phyloP scores from a whole-genome alignment of 805 yeast species.

The Candida glaebosa region DNA sequence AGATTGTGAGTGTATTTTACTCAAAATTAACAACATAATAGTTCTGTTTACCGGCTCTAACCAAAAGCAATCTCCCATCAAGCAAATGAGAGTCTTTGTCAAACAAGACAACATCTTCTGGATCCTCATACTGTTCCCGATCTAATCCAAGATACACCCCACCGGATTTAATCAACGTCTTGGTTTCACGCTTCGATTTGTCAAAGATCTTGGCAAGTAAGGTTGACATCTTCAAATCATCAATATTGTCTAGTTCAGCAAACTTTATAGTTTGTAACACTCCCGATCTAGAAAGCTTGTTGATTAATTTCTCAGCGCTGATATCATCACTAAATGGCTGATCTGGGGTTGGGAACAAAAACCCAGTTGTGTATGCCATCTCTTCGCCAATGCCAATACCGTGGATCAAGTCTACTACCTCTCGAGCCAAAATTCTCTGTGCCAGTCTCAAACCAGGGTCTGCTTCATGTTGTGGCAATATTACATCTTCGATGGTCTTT shows the following conservation, averaged over 20 bases:
- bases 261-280: constrained; percentile 40
- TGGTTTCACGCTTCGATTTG: constrained; percentile 56
- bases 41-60: constrained; percentile 74
- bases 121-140: constrained; percentile 47
- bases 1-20: too few species aligned
- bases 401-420: constrained; percentile 83
- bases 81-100: constrained; percentile 47
- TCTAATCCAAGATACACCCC: constrained; percentile 70
- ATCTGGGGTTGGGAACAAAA: constrained; percentile 59
- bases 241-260: constrained; percentile 27
- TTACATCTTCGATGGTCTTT: constrained; percentile 45
- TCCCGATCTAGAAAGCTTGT: constrained; percentile 57
- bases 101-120: constrained; percentile 48
- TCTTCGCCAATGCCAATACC: constrained; percentile 73
- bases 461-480: constrained; percentile 49
- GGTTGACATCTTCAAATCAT: constrained; percentile 46
- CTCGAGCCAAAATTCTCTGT: constrained; percentile 75
- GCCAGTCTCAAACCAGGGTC: constrained; percentile 69
- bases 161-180: constrained; percentile 61
- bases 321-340: constrained; percentile 45
- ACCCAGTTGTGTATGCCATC: constrained; percentile 63
- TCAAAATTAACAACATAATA: constrained; percentile 52
- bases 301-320: constrained; percentile 47
- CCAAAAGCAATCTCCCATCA: constrained; percentile 56
- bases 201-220: constrained; percentile 48